phyloP scores from a whole-genome alignment of 768 basidiomycete genomes.

The Leccinum longicurvipes region DNA sequence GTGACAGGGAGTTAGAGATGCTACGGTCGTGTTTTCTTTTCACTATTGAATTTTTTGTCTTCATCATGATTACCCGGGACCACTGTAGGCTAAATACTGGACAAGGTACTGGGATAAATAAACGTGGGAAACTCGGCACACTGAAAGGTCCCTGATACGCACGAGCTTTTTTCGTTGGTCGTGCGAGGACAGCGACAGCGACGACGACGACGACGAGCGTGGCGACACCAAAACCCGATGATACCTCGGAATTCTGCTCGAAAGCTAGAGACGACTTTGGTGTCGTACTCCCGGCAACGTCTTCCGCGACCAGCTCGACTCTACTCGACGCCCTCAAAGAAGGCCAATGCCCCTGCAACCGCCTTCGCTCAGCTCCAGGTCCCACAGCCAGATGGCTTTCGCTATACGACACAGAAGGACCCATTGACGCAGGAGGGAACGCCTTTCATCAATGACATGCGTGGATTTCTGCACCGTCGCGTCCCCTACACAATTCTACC shows the following conservation, averaged over 20 bases:
- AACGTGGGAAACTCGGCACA: too few relatives aligned
- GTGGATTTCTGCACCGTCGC: constrained; percentile 47
- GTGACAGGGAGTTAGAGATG: not conserved
- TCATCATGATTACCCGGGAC: too few relatives aligned
- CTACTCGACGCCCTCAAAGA: constrained; percentile 65
- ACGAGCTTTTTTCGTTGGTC: constrained; percentile 13
- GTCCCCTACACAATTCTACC: constrained; percentile 59
- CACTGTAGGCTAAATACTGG: too few relatives aligned
- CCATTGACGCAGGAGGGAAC: constrained; percentile 16
- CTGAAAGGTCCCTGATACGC: too few relatives aligned
- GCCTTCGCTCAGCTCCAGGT: constrained; percentile 38
- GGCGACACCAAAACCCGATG: constrained; percentile 19
- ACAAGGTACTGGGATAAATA: too few relatives aligned
- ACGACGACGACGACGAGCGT: constrained; percentile 5
- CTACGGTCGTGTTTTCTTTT: too few relatives aligned
- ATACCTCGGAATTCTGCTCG: constrained; percentile 29
- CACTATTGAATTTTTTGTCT: too few relatives aligned
- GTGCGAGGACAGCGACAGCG: constrained; percentile 13
- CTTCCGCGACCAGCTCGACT: constrained; percentile 69
- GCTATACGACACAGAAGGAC: constrained; percentile 29
- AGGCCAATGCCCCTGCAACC: constrained; percentile 49
- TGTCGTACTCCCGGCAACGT: constrained; percentile 61
- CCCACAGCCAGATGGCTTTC: constrained; percentile 38
- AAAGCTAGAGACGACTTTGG: constrained; percentile 37
- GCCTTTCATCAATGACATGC: constrained; percentile 38